Percentiles rank a stretch among this genome's conserved stretches.
phyloP scores from a whole-genome alignment of 2,329 filamentous ascomycete species.

The Beauveria varroae region DNA sequence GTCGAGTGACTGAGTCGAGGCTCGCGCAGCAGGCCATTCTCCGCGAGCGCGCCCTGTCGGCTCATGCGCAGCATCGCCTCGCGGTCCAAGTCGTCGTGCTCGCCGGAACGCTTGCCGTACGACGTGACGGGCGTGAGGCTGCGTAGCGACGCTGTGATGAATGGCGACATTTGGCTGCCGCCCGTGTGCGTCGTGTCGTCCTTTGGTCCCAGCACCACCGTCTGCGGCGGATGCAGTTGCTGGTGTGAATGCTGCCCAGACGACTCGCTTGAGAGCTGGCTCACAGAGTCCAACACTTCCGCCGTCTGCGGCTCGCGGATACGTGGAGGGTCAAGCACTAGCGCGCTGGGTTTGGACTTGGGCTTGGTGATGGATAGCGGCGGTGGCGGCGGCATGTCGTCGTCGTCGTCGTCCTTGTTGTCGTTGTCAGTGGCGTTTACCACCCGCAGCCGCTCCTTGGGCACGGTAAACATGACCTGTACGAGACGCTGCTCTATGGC shows the following conservation, averaged over 20 bases:
- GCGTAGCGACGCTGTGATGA: conserved; percentile 7
- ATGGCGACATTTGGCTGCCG: conserved; percentile 4
- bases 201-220: neutral
- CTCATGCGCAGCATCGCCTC: conserved; percentile 11
- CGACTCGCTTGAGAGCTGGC: conserved; percentile 11
- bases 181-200: neutral
- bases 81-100: conserved; percentile 4
- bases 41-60: conserved; percentile 10
- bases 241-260: neutral
- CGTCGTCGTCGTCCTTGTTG: conserved; percentile 21
- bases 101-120: neutral
- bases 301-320: conserved; percentile 23
- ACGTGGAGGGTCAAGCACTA: conserved; percentile 1
- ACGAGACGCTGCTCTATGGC: conserved; percentile 65
- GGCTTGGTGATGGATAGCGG: neutral
- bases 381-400: neutral
- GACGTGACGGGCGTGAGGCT: conserved; percentile 7
- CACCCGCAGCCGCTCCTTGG: conserved; percentile 77
- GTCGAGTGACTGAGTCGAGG: conserved; percentile 19
- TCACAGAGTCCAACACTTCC: conserved; percentile 34
- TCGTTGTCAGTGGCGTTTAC: conserved; percentile 66
- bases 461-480: conserved; percentile 89
- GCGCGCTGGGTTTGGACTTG: neutral
- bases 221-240: neutral
- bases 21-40: conserved; percentile 7